Conservation (phyloP, 495 filamentous ascomycete genomes). For the Venustampulla echinocandica region DNA sequence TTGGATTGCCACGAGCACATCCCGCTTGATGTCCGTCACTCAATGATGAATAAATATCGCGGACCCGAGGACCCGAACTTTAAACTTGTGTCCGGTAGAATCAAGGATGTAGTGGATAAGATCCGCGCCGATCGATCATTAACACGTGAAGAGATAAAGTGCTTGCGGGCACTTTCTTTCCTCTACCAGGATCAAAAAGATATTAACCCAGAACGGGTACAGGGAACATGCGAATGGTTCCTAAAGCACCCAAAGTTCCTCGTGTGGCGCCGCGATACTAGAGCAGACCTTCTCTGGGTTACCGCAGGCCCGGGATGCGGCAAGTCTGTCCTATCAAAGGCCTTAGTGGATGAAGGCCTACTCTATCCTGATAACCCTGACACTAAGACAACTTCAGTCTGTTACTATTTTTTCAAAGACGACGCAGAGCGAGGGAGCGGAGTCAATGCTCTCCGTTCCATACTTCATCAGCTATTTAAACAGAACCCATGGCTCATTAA, state of each 20-base stretch:
- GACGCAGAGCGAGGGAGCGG: slow-evolving; percentile 2
- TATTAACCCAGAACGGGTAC: not conserved
- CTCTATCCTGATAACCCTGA: slow-evolving; percentile 11
- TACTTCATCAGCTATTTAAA: slow-evolving; percentile 32
- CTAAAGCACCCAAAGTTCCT: not conserved
- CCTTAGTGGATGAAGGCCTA: slow-evolving; percentile 26
- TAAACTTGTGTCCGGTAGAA: not conserved
- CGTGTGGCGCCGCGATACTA: not conserved
- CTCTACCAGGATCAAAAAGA: not conserved
- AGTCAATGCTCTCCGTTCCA: slow-evolving; percentile 23
- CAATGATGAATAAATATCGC: not conserved
- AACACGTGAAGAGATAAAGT: not conserved
- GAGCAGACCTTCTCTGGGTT: slow-evolving; percentile 30
- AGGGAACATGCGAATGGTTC: not conserved
- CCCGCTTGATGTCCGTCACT: not conserved
- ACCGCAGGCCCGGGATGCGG: slow-evolving; percentile 37
- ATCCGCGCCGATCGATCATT: not conserved
- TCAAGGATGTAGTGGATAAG: not conserved
- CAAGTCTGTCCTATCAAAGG: slow-evolving; percentile 32
- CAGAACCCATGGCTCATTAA: slow-evolving; percentile 10
- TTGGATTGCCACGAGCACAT: not conserved
- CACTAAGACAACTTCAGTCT: slow-evolving; percentile 12
- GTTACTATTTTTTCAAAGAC: slow-evolving; percentile 32
- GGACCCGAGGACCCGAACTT: not conserved
- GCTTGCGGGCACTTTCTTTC: not conserved